Base-by-base conservation (phyloP, 2,329 filamentous ascomycete species). In the Diplodia seriata region DNA sequence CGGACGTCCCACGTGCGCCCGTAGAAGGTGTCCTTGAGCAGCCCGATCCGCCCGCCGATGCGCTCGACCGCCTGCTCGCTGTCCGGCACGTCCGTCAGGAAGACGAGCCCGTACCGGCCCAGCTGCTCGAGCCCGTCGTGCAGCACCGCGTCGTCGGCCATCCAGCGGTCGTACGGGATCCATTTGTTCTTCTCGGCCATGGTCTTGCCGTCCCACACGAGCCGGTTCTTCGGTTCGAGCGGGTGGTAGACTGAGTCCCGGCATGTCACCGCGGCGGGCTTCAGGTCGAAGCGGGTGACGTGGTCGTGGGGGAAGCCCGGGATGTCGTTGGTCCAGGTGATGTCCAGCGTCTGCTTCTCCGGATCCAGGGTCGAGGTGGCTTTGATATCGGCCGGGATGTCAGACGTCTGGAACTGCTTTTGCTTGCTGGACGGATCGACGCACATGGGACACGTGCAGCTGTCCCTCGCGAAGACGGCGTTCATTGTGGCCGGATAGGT, bases 1-100 rank as follows among this genome's bases (percentile, higher is more conserved):
- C 89, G 87, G 14, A 98, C 94, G 78, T 97, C 91, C 89, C 94
- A 98, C 0, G 93, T 97, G 72, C 85, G 84, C 51, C 95, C 95
- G 78, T 98, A 98, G 76, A 98, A 95, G 8, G 94, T 95, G 73
- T 93, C 89, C 74, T 93, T 91, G 31, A 97, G 81, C 40, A 87
- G 87, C 1, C 93, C 94, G 69, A 98, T 91, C 63, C 89, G 87
- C 4, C 84, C 83, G 2, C 89, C 91, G 68, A 98, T 88, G 26
- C 83, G 80, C 49, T 87, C 84, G 4, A 97, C 90, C 4, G 88
- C 85, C 1, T 84, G 79, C 69, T 90, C 86, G 18, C 86, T 85
- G 11, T 88, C 82, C 0, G 94, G 94, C 6, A 97, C 90, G 69
- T 87, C 86, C 59, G 86, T 87, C 33, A 98, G 78, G 77, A 97